Evolutionary conservation across 352 stramenopile genomes (phyloP), one percentile per base, ranked within the genome.

Genomic region (Plasmopara viticola): DNA sequence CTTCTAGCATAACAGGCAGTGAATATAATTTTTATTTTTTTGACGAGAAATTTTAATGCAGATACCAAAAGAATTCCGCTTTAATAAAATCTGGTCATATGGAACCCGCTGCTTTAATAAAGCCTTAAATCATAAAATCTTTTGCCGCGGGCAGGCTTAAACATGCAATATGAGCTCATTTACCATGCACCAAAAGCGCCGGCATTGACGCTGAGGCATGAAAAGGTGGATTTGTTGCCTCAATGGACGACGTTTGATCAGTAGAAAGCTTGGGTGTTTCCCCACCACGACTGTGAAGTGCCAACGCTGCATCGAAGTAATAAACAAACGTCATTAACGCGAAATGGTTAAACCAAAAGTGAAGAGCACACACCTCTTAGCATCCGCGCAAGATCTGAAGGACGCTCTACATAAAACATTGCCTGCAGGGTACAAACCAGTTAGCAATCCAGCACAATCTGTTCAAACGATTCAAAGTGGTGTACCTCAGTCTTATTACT

Each of bases 351-450:
- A n/a, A 41, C 37, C 8, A 41, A 41, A 41, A 15, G 37, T 38
- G 20, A 25, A 25, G 20, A 25, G 31, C 10, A 35, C 64, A 50
- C 64, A 88, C 78, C 68, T 63, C 65, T 53, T 40, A 89, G 47
- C 62, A 89, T 63, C 33, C 72, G 69, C 33, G 78, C 52, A 13
- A 89, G 66, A 60, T 89, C 78, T 2, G 51, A 71, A 17, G 75
- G 71, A 13, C 70, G 66, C 52, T 89, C 75, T 41, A 89, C 39
- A 40, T 82, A 76, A 46, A 84, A 87, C 78, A 89, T 86, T 8
- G 78, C 78, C 75, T 87, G 54, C 20, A 41, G 9, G 38, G 28
- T 20, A 43, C 1, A 46, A 65, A 15, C 5, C n/a, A 18, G 7
- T 17, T 48, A 28, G 6, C 25, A 20, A 18, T 28, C 29, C 30